phyloP scores from a whole-genome alignment of 257 asterid species.

The Anisodus tanguticus region DNA sequence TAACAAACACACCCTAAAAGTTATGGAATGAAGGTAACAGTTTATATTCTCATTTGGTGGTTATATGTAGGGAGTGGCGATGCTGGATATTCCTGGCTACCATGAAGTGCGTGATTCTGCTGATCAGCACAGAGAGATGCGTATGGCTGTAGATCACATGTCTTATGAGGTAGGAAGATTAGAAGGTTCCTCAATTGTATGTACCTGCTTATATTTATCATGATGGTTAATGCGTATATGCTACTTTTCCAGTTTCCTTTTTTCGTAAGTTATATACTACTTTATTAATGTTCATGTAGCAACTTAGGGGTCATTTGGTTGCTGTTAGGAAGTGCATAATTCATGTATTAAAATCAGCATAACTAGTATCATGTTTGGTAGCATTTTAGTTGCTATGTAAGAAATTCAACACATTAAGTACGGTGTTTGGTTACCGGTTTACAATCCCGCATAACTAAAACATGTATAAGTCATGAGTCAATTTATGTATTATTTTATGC shows the following conservation, averaged over 20 bases:
- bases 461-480: too few species aligned
- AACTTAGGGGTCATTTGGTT: too few species aligned
- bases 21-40: constrained; percentile 16
- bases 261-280: too few species aligned
- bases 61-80: constrained; percentile 65
- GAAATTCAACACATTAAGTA: too few species aligned
- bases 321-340: too few species aligned
- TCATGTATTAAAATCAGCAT: too few species aligned
- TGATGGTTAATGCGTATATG: background rate
- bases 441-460: too few species aligned
- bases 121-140: constrained; percentile 80
- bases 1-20: background rate
- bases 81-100: constrained; percentile 69
- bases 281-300: too few species aligned
- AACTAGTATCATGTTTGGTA: too few species aligned
- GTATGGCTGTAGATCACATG: constrained; percentile 59
- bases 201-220: constrained; percentile 21
- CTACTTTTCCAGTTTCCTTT: background rate
- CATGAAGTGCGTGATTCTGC: constrained; percentile 54
- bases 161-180: constrained; percentile 70
- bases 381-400: too few species aligned
- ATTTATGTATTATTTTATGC: too few species aligned
- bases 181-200: constrained; percentile 8
- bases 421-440: too few species aligned
- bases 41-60: constrained; percentile 20